Conservation (phyloP, 352 stramenopile species). For the Globisporangium ultimum region DNA sequence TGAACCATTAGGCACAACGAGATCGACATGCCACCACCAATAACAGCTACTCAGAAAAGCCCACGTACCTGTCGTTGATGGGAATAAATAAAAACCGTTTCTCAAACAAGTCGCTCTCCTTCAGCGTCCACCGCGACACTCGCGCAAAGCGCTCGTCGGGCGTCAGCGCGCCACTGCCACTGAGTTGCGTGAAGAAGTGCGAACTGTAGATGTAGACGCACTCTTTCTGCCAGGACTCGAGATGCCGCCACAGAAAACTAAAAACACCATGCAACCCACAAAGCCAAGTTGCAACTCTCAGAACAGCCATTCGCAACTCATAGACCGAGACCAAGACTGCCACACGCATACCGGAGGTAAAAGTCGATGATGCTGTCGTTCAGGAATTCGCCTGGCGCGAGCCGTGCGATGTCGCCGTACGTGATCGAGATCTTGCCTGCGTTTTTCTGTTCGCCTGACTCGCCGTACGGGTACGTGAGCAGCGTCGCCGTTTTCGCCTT, state of each 20-base stretch:
- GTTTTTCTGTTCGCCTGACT: conserved; percentile 17
- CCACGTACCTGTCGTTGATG: conserved; percentile 80
- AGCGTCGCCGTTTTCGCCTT: conserved; percentile 25
- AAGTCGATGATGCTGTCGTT: conserved; percentile 94
- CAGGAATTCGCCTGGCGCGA: conserved; percentile 90
- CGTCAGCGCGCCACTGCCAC: conserved; percentile 30
- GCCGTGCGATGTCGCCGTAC: conserved; percentile 82
- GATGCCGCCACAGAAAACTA: conserved; percentile 71
- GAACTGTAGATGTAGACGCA: conserved; percentile 93
- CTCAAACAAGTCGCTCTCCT: conserved; percentile 77
- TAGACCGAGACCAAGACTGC: too few species aligned
- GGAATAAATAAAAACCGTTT: conserved; percentile 89
- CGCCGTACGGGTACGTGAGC: conserved; percentile 68
- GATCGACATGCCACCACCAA: too few species aligned
- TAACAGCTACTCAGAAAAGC: neutral
- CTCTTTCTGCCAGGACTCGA: conserved; percentile 53
- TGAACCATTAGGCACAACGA: neutral
- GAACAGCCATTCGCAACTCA: neutral
- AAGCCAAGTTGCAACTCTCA: neutral
- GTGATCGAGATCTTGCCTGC: conserved; percentile 65
- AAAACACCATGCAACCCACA: conserved; percentile 56
- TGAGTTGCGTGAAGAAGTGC: conserved; percentile 94
- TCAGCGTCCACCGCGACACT: conserved; percentile 82
- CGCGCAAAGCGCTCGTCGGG: conserved; percentile 49
- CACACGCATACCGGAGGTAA: conserved; percentile 80